phyloP scores from a whole-genome alignment of 148 eudicot genomes.

The Polygonum maritimum region DNA sequence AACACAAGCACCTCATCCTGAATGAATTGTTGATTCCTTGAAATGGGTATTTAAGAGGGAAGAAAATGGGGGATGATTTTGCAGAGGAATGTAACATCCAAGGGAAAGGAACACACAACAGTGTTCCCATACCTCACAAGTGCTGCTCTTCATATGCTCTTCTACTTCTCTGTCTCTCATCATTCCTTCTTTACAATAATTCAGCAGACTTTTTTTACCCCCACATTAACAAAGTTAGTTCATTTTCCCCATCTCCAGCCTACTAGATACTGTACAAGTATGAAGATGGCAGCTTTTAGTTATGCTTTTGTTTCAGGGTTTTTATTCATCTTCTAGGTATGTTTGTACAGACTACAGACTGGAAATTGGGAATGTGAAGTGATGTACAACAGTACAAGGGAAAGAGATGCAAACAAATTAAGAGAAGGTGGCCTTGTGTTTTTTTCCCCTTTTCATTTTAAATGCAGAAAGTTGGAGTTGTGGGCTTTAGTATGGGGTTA shows the following conservation, averaged over 20 bases:
- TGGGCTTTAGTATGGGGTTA: not conserved
- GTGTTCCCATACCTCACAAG: conserved; percentile 16
- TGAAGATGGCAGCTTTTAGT: not conserved
- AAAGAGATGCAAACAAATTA: not conserved
- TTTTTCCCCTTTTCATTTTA: not conserved
- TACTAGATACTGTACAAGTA: not conserved
- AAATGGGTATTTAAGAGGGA: not conserved
- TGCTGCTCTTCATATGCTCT: conserved; percentile 24
- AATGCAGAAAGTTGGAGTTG: not conserved
- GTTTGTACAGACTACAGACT: not conserved
- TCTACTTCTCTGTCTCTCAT: conserved; percentile 3
- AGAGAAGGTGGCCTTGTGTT: not conserved
- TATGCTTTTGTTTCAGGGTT: not conserved
- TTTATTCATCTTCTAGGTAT: not conserved
- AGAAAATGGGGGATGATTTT: not conserved
- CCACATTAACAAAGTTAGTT: not conserved
- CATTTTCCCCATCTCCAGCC: not conserved
- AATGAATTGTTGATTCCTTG: not conserved
- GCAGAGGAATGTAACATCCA: not conserved
- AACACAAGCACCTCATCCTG: not conserved
- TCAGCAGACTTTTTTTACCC: not conserved
- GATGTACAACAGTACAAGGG: not conserved
- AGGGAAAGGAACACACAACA: not conserved
- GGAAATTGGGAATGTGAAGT: not conserved
- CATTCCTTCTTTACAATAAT: conserved; percentile 7